Conservation (phyloP, 1,284 basidiomycete species). For the Malassezia pachydermatis region DNA sequence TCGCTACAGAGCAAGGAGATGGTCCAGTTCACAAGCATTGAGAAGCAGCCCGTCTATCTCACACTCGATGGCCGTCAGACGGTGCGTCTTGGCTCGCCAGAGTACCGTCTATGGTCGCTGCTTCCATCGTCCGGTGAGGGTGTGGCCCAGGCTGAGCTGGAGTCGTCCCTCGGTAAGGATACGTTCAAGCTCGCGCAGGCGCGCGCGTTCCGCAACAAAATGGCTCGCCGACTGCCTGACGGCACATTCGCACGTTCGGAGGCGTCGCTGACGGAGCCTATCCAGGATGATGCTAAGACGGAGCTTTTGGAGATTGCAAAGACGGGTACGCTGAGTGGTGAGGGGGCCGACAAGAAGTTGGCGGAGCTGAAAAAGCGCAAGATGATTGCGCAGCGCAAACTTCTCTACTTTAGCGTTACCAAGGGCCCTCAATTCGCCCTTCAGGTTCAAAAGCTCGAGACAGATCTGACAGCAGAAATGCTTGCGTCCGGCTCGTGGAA, state of each 20-base stretch:
- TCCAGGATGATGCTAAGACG: constrained; percentile 51
- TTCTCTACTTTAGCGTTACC: constrained; percentile 79
- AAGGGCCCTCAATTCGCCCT: constrained; percentile 84
- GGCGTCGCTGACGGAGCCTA: constrained; percentile 19
- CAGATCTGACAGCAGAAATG: constrained; percentile 93
- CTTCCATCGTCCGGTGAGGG: constrained; percentile 33
- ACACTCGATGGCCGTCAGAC: constrained; percentile 20
- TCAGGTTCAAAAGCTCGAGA: constrained; percentile 90
- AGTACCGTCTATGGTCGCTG: constrained; percentile 38
- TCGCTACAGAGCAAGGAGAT: constrained; percentile 37
- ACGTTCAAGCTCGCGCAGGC: constrained; percentile 61
- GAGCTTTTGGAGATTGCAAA: constrained; percentile 67
- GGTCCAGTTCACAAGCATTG: constrained; percentile 25
- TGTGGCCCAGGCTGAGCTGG: constrained; percentile 31
- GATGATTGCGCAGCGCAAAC: constrained; percentile 60
- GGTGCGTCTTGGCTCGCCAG: constrained; percentile 31
- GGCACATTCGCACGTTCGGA: constrained; percentile 70
- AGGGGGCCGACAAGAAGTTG: constrained; percentile 57
- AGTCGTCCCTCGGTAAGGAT: constrained; percentile 38
- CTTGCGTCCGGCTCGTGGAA: constrained; percentile 56
- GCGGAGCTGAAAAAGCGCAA: constrained; percentile 74
- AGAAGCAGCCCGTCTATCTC: constrained; percentile 19
- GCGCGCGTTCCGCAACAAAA: constrained; percentile 91
- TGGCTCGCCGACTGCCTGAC: constrained; percentile 83
- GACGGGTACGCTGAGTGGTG: constrained; percentile 59